A percentile compares a stretch with the other conserved stretches of the same genome.
Evolutionary conservation across 2,329 filamentous ascomycete genomes (phyloP).

Genomic region (Diaporthe longicolla): DNA sequence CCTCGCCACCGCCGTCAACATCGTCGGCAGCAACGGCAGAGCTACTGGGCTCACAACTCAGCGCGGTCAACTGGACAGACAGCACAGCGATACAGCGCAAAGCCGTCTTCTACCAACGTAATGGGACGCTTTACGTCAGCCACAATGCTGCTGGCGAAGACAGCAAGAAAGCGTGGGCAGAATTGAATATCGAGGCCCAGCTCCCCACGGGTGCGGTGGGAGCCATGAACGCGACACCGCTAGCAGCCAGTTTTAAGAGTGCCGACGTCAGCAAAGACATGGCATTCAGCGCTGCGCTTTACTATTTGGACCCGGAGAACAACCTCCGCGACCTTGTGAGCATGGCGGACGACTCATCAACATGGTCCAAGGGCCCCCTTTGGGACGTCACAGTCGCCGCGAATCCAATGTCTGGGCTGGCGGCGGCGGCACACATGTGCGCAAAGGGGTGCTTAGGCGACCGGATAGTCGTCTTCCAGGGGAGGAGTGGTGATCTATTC

Average conservation of each 20-base stretch:
- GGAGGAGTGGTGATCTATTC: not conserved
- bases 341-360: not conserved
- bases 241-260: not conserved
- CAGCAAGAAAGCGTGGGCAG: not conserved
- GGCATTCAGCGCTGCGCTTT: not conserved
- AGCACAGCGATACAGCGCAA: not conserved
- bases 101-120: not conserved
- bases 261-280: not conserved
- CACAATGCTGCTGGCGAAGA: not conserved
- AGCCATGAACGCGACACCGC: constrained; percentile 7
- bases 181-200: not conserved
- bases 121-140: constrained; percentile 1
- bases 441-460: not conserved
- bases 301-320: not conserved
- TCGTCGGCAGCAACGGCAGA: not conserved
- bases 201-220: not conserved
- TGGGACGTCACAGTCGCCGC: not conserved
- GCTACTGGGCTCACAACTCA: not conserved
- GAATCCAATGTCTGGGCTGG: not conserved
- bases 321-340: not conserved
- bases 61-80: constrained; percentile 30
- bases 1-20: not conserved
- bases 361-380: constrained; percentile 4
- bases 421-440: not conserved
- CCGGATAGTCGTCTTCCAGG: constrained; percentile 5